Evolutionary conservation across 2,329 filamentous ascomycete species (phyloP).

Genomic region (Monosporascus cannonballus): DNA sequence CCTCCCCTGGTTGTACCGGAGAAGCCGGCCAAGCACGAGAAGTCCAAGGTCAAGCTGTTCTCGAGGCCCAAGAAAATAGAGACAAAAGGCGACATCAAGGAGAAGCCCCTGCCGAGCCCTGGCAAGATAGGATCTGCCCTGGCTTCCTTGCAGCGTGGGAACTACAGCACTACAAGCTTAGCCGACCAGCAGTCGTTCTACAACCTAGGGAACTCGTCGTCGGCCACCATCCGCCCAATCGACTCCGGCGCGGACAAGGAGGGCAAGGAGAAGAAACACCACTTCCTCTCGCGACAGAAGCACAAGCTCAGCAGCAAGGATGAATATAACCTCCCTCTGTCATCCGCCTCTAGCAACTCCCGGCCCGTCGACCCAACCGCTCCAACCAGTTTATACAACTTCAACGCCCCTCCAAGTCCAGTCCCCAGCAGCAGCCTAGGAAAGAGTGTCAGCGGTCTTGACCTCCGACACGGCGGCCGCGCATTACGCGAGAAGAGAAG

Average conservation of each 20-base stretch:
- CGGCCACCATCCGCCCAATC: slow-evolving; percentile 65
- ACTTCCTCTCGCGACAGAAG: slow-evolving; percentile 74
- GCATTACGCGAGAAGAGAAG: slow-evolving; percentile 76
- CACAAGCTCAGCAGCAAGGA: slow-evolving; percentile 69
- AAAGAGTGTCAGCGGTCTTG: slow-evolving; percentile 76
- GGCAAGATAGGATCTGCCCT: slow-evolving; percentile 63
- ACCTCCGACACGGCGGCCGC: slow-evolving; percentile 70
- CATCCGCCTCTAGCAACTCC: slow-evolving; percentile 72
- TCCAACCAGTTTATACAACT: slow-evolving; percentile 72
- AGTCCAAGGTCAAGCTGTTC: slow-evolving; percentile 77
- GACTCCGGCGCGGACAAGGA: slow-evolving; percentile 43
- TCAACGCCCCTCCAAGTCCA: slow-evolving; percentile 67
- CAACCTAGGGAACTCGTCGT: slow-evolving; percentile 68
- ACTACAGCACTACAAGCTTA: slow-evolving; percentile 68
- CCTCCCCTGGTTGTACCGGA: slow-evolving; percentile 40
- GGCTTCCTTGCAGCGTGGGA: slow-evolving; percentile 57
- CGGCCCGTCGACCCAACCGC: slow-evolving; percentile 68
- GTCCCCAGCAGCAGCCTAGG: slow-evolving; percentile 63
- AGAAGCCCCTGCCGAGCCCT: slow-evolving; percentile 66
- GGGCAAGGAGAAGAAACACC: slow-evolving; percentile 60
- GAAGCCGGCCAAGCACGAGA: slow-evolving; percentile 57
- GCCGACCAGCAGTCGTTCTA: slow-evolving; percentile 65
- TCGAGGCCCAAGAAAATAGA: slow-evolving; percentile 71
- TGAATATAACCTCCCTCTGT: slow-evolving; percentile 66
- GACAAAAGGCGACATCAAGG: slow-evolving; percentile 60